These are phyloP conservation scores for Phytophthora pseudosyringae DNA, from an alignment of 352 stramenopile genomes.

Conservation along the genomic window DNA sequence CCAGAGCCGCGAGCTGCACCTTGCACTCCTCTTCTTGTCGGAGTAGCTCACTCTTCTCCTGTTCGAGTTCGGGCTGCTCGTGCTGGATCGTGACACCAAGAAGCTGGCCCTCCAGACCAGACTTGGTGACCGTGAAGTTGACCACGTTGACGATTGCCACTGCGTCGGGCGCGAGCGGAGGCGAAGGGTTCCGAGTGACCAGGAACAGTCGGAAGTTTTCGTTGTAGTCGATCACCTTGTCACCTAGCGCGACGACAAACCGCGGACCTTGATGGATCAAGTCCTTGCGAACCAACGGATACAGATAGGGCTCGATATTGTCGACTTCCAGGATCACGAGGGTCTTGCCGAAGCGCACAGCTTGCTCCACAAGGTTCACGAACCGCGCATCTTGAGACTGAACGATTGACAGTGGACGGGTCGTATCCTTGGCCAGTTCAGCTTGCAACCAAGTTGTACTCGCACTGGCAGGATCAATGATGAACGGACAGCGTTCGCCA, in stretches of 20 bases:
- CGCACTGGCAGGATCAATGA: constrained; percentile 94
- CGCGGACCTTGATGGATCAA: constrained; percentile 92
- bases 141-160: constrained; percentile 92
- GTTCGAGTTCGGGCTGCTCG: constrained; percentile 94
- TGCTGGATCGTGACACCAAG: constrained; percentile 94
- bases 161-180: constrained; percentile 88
- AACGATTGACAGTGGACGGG: constrained; percentile 88
- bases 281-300: constrained; percentile 91
- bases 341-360: constrained; percentile 96
- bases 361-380: constrained; percentile 92
- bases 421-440: constrained; percentile 87
- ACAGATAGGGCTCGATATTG: constrained; percentile 93
- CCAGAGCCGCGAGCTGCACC: constrained; percentile 91
- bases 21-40: constrained; percentile 95
- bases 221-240: constrained; percentile 96
- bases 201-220: constrained; percentile 94
- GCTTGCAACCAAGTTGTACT: constrained; percentile 91
- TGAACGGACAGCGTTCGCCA: constrained; percentile 90
- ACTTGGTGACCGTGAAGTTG: constrained; percentile 97
- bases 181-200: constrained; percentile 91
- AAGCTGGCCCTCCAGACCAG: constrained; percentile 93
- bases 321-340: constrained; percentile 94
- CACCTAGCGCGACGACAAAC: constrained; percentile 90
- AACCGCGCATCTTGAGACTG: constrained; percentile 89
- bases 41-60: constrained; percentile 93